phyloP scores from a whole-genome alignment of 371 early-diverging fungal species.

The Parasitella parasitica region DNA sequence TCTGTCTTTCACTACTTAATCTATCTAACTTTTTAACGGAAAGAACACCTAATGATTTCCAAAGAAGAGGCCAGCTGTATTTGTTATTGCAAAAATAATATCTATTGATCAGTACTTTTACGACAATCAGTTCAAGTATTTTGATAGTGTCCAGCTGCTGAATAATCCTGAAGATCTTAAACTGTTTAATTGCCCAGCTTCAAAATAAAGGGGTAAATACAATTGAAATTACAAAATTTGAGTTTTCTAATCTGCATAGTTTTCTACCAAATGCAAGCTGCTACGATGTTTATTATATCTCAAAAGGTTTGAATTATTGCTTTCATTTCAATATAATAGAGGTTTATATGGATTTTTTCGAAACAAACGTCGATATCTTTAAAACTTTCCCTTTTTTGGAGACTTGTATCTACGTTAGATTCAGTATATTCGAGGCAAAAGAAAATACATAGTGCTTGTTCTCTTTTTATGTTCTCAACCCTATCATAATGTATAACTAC shows the following conservation, averaged over 20 bases:
- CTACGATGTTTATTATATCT: slow-evolving; percentile 21
- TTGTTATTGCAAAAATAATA: slow-evolving; percentile 14
- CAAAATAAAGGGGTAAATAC: slow-evolving; percentile 13
- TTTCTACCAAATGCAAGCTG: neutral
- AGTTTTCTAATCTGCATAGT: neutral
- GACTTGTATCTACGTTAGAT: slow-evolving; percentile 1
- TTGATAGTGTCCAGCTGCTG: slow-evolving; percentile 11
- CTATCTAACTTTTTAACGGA: too few relatives aligned
- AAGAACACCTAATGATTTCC: too few relatives aligned
- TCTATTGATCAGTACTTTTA: slow-evolving; percentile 11
- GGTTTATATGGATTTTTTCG: slow-evolving; percentile 17
- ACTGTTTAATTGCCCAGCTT: slow-evolving; percentile 10
- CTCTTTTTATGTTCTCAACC: neutral
- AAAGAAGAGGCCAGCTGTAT: slow-evolving; percentile 18
- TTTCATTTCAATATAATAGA: slow-evolving; percentile 17
- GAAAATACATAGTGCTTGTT: neutral
- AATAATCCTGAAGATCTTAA: slow-evolving; percentile 7
- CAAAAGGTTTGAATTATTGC: slow-evolving; percentile 14
- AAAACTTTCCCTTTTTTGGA: slow-evolving; percentile 9
- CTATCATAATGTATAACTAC: too few relatives aligned
- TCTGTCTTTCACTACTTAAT: too few relatives aligned
- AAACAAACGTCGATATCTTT: slow-evolving; percentile 22
- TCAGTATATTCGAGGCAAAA: slow-evolving; percentile 9
- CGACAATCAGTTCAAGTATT: slow-evolving; percentile 13
- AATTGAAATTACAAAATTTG: slow-evolving; percentile 1